Percentiles rank a stretch among this genome's conserved stretches.
These are phyloP conservation scores for Candolleomyces efflorescens DNA, from an alignment of 768 basidiomycete genomes.

Conservation along the genomic window DNA sequence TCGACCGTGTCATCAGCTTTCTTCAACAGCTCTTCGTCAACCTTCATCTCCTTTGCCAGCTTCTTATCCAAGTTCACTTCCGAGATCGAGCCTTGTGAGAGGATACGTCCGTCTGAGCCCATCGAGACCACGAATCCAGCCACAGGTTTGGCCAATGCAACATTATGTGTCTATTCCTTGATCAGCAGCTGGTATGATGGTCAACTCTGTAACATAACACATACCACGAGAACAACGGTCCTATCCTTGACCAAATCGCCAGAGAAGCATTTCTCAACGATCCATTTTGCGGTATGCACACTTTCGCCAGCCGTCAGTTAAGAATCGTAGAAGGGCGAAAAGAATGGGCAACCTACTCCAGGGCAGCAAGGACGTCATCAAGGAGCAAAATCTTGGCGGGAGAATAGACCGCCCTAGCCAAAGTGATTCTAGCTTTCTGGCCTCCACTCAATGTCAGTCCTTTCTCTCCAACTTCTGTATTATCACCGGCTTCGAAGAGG, in stretches of 20 bases:
- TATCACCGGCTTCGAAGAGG: slow-evolving; percentile 59
- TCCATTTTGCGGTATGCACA: slow-evolving; percentile 79
- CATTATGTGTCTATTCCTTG: slow-evolving; percentile 37
- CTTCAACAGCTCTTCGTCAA: slow-evolving; percentile 16
- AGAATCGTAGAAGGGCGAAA: neutral
- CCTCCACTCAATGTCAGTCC: slow-evolving; percentile 45
- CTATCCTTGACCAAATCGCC: slow-evolving; percentile 74
- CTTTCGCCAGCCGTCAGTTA: slow-evolving; percentile 12
- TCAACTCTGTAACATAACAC: slow-evolving; percentile 10
- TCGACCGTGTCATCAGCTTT: neutral
- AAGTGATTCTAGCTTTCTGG: slow-evolving; percentile 43
- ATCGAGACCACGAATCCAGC: slow-evolving; percentile 55
- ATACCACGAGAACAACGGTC: slow-evolving; percentile 76
- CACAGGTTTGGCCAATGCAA: slow-evolving; percentile 46
- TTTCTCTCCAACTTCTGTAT: slow-evolving; percentile 68
- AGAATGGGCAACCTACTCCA: slow-evolving; percentile 33
- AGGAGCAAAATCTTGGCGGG: slow-evolving; percentile 57
- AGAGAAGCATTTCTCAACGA: slow-evolving; percentile 71
- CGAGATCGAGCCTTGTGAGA: slow-evolving; percentile 42
- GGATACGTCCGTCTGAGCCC: slow-evolving; percentile 48
- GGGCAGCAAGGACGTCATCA: slow-evolving; percentile 67
- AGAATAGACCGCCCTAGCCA: slow-evolving; percentile 43
- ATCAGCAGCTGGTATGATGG: neutral
- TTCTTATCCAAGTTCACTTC: slow-evolving; percentile 36
- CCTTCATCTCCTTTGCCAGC: slow-evolving; percentile 21